Percentiles rank a stretch among this genome's conserved stretches.
These are phyloP conservation scores for Tephrocybe rancida DNA, from an alignment of 768 basidiomycete species.

Conservation along the genomic window DNA sequence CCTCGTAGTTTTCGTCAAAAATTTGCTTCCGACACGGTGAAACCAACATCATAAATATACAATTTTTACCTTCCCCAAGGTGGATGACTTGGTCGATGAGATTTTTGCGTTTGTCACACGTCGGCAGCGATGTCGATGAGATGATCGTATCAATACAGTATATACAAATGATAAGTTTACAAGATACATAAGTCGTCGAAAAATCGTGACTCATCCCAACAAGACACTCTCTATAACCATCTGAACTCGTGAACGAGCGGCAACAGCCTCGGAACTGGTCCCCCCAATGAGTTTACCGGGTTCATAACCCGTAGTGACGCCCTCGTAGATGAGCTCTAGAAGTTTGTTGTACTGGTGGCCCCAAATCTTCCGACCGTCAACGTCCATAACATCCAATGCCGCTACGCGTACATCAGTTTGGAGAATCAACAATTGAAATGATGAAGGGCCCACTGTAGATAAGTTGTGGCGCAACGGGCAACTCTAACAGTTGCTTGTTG, in stretches of 20 bases:
- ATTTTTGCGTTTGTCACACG: too few relatives aligned
- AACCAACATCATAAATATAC: too few relatives aligned
- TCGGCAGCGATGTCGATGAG: not conserved
- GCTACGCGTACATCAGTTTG: constrained; percentile 37
- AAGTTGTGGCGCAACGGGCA: constrained; percentile 65
- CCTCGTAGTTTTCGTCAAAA: too few relatives aligned
- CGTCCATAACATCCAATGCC: constrained; percentile 71
- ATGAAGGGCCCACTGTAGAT: constrained; percentile 61
- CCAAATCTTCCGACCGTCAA: constrained; percentile 62
- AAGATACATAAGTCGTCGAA: not conserved
- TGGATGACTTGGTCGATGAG: too few relatives aligned
- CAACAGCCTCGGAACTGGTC: constrained; percentile 56
- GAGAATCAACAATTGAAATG: constrained; percentile 11
- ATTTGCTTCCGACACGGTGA: too few relatives aligned
- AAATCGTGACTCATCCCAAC: not conserved
- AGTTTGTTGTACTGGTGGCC: constrained; percentile 82
- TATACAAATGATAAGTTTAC: not conserved
- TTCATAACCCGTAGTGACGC: constrained; percentile 57
- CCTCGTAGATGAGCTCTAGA: constrained; percentile 65
- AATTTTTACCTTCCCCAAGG: too few relatives aligned
- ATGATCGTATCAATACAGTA: not conserved
- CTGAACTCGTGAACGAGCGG: constrained; percentile 64
- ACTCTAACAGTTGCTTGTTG: constrained; percentile 51
- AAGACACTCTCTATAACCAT: constrained; percentile 65
- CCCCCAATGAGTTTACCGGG: constrained; percentile 58